These are phyloP conservation scores for Orbilia quercus DNA, from an alignment of 2,329 filamentous ascomycete genomes.

Conservation along the genomic window DNA sequence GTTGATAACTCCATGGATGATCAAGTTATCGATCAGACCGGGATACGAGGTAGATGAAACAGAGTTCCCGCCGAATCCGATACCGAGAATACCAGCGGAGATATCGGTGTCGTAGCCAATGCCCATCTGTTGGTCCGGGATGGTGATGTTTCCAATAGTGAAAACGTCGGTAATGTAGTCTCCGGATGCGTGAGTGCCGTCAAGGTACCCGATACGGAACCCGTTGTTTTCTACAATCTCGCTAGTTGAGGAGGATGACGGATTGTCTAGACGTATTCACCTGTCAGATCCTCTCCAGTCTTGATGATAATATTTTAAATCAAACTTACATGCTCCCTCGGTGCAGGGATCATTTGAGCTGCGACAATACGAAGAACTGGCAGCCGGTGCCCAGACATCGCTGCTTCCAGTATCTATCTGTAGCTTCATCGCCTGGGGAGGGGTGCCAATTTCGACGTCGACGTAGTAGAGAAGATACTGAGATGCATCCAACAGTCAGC, in stretches of 20 bases:
- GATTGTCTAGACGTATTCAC: conserved; percentile 18
- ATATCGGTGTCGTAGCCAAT: conserved; percentile 62
- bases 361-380: conserved; percentile 57
- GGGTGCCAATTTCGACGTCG: conserved; percentile 71
- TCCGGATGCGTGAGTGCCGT: conserved; percentile 62
- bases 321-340: conserved; percentile 57
- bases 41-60: conserved; percentile 65
- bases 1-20: conserved; percentile 71
- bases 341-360: conserved; percentile 54
- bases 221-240: conserved; percentile 51
- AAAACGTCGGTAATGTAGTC: conserved; percentile 63
- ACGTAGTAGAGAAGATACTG: conserved; percentile 66
- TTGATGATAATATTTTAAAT: not conserved
- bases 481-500: not conserved
- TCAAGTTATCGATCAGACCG: conserved; percentile 75
- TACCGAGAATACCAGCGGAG: conserved; percentile 70
- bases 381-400: conserved; percentile 69
- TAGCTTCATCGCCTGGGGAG: conserved; percentile 68
- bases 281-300: not conserved
- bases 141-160: conserved; percentile 60
- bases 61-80: conserved; percentile 62
- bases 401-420: conserved; percentile 73
- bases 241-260: conserved; percentile 57
- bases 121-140: conserved; percentile 62
- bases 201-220: conserved; percentile 64